Evolutionary conservation across 768 basidiomycete genomes (phyloP), one percentile per base, ranked within the genome.

Genomic region (Suillus spraguei): DNA sequence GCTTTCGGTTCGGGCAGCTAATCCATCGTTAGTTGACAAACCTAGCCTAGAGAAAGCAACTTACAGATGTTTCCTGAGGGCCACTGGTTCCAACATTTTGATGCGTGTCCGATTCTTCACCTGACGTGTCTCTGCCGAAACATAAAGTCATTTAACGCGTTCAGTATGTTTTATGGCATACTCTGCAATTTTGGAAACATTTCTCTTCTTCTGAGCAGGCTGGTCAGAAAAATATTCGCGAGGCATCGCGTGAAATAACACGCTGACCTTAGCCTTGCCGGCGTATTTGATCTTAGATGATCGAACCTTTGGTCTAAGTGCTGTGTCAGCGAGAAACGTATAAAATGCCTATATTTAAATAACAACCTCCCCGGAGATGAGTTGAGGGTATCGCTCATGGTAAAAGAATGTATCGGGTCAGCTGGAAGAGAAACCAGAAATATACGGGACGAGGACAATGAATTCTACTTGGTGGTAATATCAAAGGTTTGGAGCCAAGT

Each of bases 361-460:
- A 63, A 70, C 60, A 56, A 77, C 74, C 69, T 60, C 58, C 60
- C 32, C 11, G 67, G 59, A 5, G 64, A 42, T 17, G 66, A 33
- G 11, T 32, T 17, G 17, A 33, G 13, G 50, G 63, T 61, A 67
- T 75, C 63, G 68, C 64, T 67, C 75, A 75, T 77, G 64, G 64
- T 74, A 73, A 76, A 58, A 42, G 75, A 76, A 52, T 62, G 74
- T 61, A 65, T 66, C 63, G 24, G 65, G 70, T 71, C 66, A 64
- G 71, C 44, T 22, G 58, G 53, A 60, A 52, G 13, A 49, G 54
- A 58, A 9, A 60, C 33, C 33, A 58, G 38, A 61, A 63, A 64
- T 67, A 68, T 68, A 63, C 58, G 42, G 54, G 44, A 60, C 59
- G 5, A 65, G 62, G 65, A 68, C 63, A 64, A 64, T 66, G 63